A percentile compares a stretch with the other conserved stretches of the same genome.
These are phyloP conservation scores for Petasospora rhodanensis DNA, from an alignment of 1,139 yeast species.

Conservation along the genomic window DNA sequence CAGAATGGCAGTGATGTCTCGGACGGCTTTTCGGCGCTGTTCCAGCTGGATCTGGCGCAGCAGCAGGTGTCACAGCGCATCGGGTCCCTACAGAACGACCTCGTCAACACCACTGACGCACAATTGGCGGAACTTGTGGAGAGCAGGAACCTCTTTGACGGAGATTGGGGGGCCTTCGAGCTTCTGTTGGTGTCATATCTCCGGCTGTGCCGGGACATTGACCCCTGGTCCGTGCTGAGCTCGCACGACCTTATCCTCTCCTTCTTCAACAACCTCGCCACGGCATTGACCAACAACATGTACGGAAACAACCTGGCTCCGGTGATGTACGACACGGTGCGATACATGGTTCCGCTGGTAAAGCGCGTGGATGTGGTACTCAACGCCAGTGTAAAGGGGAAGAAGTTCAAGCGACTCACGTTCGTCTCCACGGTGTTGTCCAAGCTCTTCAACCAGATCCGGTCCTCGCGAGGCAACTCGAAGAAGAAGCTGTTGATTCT, in stretches of 20 bases:
- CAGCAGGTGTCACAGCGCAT: conserved; percentile 13
- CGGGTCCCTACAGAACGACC: conserved; percentile 11
- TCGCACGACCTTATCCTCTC: conserved; percentile 58
- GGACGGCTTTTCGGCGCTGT: conserved; percentile 1
- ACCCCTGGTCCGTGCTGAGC: conserved; percentile 52
- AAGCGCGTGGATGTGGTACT: conserved; percentile 44
- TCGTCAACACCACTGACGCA: conserved; percentile 10
- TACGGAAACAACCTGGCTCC: conserved; percentile 45
- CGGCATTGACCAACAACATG: conserved; percentile 53
- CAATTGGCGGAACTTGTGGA: conserved; percentile 32
- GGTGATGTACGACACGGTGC: conserved; percentile 39
- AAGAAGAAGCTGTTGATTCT: conserved; percentile 49
- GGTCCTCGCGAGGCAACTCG: conserved; percentile 18
- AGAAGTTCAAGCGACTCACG: conserved; percentile 28
- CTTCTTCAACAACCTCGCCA: conserved; percentile 49
- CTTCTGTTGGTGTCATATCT: conserved; percentile 49
- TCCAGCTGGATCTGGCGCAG: conserved; percentile 5
- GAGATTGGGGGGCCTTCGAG: conserved; percentile 52
- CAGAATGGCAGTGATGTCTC: neutral
- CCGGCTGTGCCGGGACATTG: conserved; percentile 46
- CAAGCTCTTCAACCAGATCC: conserved; percentile 23
- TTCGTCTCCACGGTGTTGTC: conserved; percentile 23
- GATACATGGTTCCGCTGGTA: conserved; percentile 45
- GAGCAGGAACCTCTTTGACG: conserved; percentile 32
- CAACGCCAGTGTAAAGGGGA: conserved; percentile 32